Percentiles rank a stretch among this genome's conserved stretches.
Evolutionary conservation across 352 stramenopile species (phyloP).

Genomic region (Phytophthora niederhauseri): DNA sequence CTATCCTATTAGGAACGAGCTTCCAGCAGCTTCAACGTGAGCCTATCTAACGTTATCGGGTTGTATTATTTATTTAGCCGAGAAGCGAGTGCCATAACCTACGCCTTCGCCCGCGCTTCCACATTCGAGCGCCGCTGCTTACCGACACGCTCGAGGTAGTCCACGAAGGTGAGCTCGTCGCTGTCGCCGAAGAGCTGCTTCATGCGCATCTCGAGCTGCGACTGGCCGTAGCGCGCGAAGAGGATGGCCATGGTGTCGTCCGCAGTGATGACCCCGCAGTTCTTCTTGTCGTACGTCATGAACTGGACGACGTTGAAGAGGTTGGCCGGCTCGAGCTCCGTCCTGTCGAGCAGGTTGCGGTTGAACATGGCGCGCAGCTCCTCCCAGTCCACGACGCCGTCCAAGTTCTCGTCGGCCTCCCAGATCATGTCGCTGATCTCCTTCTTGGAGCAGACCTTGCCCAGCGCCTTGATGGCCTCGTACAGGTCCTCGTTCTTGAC

Average conservation of each 20-base stretch:
- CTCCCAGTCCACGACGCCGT: conserved; percentile 95
- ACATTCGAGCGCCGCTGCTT: conserved; percentile 75
- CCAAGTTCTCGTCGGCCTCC: conserved; percentile 98
- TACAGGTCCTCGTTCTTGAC: conserved; percentile 94
- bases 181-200: conserved; percentile 92
- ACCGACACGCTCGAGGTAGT: conserved; percentile 77
- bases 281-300: conserved; percentile 98
- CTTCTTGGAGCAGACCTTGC: conserved; percentile 93
- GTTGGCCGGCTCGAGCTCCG: conserved; percentile 94
- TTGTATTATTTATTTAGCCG: background rate
- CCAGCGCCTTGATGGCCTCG: conserved; percentile 93
- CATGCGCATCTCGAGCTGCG: conserved; percentile 91
- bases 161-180: conserved; percentile 80
- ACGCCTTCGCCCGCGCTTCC: conserved; percentile 58
- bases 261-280: conserved; percentile 93
- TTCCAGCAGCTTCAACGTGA: background rate
- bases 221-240: conserved; percentile 92
- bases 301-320: conserved; percentile 98
- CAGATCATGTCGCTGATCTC: conserved; percentile 98
- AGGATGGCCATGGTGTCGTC: conserved; percentile 99
- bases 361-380: conserved; percentile 98
- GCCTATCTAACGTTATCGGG: background rate
- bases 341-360: conserved; percentile 95
- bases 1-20: background rate
- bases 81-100: conserved; percentile 14